These are phyloP conservation scores for Mimosa bimucronata DNA, from an alignment of 306 rosid genomes.

Conservation along the genomic window DNA sequence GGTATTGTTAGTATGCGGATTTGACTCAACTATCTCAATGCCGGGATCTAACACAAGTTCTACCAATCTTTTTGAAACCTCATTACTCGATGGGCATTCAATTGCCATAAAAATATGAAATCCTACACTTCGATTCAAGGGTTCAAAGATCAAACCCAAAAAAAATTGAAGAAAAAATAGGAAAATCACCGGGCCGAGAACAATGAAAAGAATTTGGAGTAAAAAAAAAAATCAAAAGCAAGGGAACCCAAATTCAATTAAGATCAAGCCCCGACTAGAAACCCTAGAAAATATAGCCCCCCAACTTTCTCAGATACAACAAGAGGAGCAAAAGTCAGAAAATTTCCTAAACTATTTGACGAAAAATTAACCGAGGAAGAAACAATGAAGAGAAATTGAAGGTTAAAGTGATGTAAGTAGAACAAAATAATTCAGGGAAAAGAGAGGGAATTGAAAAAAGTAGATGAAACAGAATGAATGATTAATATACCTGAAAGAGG, in stretches of 20 bases:
- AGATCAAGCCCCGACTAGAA: not conserved
- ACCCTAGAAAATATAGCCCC: conserved; percentile 32
- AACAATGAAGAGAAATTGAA: not conserved
- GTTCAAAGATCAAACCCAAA: conserved; percentile 48
- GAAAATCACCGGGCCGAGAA: not conserved
- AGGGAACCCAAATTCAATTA: conserved; percentile 27
- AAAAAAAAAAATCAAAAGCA: not conserved
- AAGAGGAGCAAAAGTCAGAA: not conserved
- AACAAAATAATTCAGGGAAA: not conserved
- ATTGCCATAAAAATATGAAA: conserved; percentile 77
- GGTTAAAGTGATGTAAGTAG: not conserved
- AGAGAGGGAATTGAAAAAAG: not conserved
- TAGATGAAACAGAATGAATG: conserved; percentile 10
- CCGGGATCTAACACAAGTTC: conserved; percentile 42
- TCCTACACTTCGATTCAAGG: conserved; percentile 43
- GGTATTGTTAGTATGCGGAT: conserved; percentile 36
- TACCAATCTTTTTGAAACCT: conserved; percentile 55
- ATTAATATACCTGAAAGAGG: conserved; percentile 46
- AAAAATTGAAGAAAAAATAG: not conserved
- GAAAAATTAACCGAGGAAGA: not conserved
- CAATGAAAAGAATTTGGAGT: conserved; percentile 8
- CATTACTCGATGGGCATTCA: conserved; percentile 67
- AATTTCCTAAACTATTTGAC: conserved; percentile 5
- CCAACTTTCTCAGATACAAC: conserved; percentile 15
- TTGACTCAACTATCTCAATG: conserved; percentile 45